Evolutionary conservation across 768 basidiomycete species (phyloP).

Genomic region (Trametes maxima): DNA sequence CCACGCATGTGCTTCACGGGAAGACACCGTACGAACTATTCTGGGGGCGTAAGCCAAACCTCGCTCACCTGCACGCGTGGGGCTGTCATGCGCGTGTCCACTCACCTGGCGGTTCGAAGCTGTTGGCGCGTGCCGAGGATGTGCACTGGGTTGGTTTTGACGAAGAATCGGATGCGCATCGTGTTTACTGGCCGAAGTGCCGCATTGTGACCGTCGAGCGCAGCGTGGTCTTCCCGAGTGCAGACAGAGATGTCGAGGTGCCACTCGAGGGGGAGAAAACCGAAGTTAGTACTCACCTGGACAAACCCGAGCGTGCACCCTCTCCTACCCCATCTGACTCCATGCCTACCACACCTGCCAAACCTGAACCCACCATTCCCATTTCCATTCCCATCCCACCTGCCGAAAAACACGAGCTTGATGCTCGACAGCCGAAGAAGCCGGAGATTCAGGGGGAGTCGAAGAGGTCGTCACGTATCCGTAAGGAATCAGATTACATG

Average conservation of each 20-base stretch:
- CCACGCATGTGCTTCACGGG: slow-evolving; percentile 18
- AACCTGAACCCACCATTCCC: neutral
- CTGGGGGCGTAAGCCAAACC: slow-evolving; percentile 18
- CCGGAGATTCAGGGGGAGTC: neutral
- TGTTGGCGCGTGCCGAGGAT: neutral
- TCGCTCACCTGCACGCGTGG: slow-evolving; percentile 22
- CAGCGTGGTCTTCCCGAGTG: slow-evolving; percentile 25
- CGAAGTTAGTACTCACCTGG: neutral
- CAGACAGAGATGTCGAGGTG: slow-evolving; percentile 6
- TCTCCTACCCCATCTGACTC: no score
- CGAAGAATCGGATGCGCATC: slow-evolving; percentile 30
- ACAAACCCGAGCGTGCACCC: neutral
- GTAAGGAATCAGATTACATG: slow-evolving; percentile 8
- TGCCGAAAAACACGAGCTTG: neutral
- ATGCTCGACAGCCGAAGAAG: neutral
- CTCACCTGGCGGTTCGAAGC: slow-evolving; percentile 5
- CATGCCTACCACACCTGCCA: no score
- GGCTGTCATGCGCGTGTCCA: slow-evolving; percentile 18
- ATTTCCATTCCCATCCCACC: neutral
- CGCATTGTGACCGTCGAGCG: slow-evolving; percentile 31
- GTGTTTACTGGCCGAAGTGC: slow-evolving; percentile 39
- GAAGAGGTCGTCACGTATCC: neutral
- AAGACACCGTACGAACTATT: slow-evolving; percentile 26
- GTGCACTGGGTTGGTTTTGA: slow-evolving; percentile 21
- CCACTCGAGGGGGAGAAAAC: slow-evolving; percentile 18